Evolutionary conservation across 768 basidiomycete genomes (phyloP).

Genomic region (Cubamyces lactineus): DNA sequence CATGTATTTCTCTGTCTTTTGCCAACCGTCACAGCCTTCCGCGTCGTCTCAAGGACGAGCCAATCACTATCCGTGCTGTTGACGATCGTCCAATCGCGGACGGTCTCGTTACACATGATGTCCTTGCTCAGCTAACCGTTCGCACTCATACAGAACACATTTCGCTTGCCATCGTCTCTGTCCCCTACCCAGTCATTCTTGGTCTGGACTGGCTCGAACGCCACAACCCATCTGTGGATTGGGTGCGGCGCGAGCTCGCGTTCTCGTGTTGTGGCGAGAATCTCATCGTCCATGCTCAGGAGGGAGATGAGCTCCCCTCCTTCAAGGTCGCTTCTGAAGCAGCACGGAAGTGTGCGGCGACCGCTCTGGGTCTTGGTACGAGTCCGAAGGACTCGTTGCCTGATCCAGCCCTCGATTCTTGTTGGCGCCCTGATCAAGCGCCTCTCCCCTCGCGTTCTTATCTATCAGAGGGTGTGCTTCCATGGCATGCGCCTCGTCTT

Average conservation of each 20-base stretch:
- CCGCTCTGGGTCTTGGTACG: background rate
- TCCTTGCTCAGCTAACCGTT: conserved; percentile 34
- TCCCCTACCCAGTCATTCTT: conserved; percentile 40
- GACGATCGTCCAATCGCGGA: conserved; percentile 45
- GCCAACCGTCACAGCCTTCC: conserved; percentile 37
- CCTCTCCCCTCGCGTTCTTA: background rate
- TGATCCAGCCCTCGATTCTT: background rate
- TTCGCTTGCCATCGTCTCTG: conserved; percentile 37
- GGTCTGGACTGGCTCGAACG: conserved; percentile 42
- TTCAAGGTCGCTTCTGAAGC: background rate
- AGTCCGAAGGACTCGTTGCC: background rate
- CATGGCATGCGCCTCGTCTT: conserved; percentile 9
- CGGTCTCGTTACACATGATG: conserved; percentile 43
- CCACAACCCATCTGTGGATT: conserved; percentile 43
- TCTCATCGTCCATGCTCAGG: background rate
- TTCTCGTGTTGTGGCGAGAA: conserved; percentile 24
- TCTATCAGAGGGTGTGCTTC: background rate
- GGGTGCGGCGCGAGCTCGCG: conserved; percentile 35
- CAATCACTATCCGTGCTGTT: conserved; percentile 41
- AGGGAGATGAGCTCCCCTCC: conserved; percentile 1
- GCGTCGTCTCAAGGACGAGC: conserved; percentile 35
- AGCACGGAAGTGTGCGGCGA: background rate
- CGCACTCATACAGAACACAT: conserved; percentile 34
- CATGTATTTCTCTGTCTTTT: conserved; percentile 42
- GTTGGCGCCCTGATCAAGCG: conserved; percentile 6